Conservation (phyloP, 352 stramenopile genomes). For the Globisporangium alternatum region DNA sequence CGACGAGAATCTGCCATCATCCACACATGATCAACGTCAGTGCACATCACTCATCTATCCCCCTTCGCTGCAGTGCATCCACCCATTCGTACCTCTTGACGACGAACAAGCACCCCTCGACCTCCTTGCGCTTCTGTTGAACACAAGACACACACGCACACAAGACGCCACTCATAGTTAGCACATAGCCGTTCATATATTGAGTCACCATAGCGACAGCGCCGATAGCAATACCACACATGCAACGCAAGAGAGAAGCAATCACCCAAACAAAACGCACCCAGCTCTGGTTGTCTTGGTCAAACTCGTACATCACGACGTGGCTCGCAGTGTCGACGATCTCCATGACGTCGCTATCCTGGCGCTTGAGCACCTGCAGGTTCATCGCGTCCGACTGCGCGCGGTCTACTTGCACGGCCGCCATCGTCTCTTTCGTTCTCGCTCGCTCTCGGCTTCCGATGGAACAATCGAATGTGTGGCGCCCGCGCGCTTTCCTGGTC, state of each 20-base stretch:
- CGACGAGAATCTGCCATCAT: constrained; percentile 44
- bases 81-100: constrained; percentile 58
- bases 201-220: neutral
- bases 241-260: neutral
- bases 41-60: neutral
- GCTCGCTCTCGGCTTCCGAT: neutral
- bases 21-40: neutral
- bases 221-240: neutral
- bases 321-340: constrained; percentile 85
- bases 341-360: constrained; percentile 75
- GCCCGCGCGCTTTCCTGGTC: neutral
- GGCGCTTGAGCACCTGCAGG: constrained; percentile 81
- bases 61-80: neutral
- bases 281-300: constrained; percentile 78
- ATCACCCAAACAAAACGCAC: constrained; percentile 30
- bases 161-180: neutral
- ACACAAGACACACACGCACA: neutral
- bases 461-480: constrained; percentile 12
- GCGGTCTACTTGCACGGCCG: constrained; percentile 65
- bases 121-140: constrained; percentile 80
- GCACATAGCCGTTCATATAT: neutral
- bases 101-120: constrained; percentile 83
- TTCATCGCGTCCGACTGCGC: constrained; percentile 86
- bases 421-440: constrained; percentile 23
- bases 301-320: constrained; percentile 88